Percentiles rank a stretch among this genome's conserved stretches.
Evolutionary conservation across 306 rosid genomes (phyloP).

Genomic region (Trichosanthes cucumerina): DNA sequence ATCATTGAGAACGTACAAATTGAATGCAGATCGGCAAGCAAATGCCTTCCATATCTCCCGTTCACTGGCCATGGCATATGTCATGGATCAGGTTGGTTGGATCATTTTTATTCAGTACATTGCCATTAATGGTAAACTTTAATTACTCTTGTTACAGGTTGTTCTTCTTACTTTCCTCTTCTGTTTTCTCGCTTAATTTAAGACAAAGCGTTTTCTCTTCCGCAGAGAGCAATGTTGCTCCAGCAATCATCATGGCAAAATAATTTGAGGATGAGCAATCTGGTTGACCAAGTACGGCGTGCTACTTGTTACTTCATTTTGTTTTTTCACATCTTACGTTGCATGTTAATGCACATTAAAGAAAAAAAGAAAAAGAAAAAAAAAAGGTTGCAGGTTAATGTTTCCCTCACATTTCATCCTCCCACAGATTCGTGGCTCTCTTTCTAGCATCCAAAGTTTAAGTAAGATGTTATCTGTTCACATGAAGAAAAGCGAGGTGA

Average conservation of each 20-base stretch:
- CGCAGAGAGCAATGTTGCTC: constrained; percentile 77
- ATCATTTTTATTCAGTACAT: neutral
- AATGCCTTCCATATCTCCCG: constrained; percentile 71
- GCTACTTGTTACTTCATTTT: constrained; percentile 4
- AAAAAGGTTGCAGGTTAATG: constrained; percentile 7
- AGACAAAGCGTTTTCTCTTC: constrained; percentile 15
- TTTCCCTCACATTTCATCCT: constrained; percentile 10
- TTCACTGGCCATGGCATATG: constrained; percentile 82
- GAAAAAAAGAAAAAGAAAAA: neutral
- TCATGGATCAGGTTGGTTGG: constrained; percentile 90
- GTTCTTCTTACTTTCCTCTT: neutral
- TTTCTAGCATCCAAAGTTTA: constrained; percentile 76
- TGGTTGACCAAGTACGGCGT: constrained; percentile 68
- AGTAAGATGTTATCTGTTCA: constrained; percentile 79
- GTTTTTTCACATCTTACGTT: neutral
- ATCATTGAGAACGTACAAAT: constrained; percentile 24
- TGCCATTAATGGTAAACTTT: neutral
- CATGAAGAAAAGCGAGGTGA: constrained; percentile 71
- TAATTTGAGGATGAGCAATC: constrained; percentile 72
- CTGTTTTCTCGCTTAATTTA: neutral
- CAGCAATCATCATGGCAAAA: constrained; percentile 96
- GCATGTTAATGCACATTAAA: constrained; percentile 6
- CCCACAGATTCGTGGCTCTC: constrained; percentile 83
- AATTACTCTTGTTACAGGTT: neutral
- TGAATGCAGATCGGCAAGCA: constrained; percentile 54